A percentile compares a stretch with the other conserved stretches of the same genome.
Conservation (phyloP, 129 eudicot genomes). For the Mikania micrantha region DNA sequence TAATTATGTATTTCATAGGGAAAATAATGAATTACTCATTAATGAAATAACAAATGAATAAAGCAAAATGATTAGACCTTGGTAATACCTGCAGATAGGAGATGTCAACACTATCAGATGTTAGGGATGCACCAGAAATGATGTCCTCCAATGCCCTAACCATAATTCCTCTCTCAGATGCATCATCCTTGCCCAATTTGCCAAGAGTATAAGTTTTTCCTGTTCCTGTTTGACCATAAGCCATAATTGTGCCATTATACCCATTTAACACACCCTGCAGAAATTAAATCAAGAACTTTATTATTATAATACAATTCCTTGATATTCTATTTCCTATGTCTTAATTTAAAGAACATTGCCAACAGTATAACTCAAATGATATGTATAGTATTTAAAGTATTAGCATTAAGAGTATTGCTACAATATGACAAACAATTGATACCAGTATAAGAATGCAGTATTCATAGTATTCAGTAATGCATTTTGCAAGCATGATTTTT, state of each 20-base stretch:
- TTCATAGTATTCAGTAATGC: not conserved
- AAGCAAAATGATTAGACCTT: not conserved
- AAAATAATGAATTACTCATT: too few species aligned
- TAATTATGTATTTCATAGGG: too few species aligned
- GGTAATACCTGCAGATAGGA: constrained; percentile 75
- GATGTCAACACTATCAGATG: constrained; percentile 70
- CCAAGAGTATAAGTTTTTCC: constrained; percentile 97
- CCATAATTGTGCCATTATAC: constrained; percentile 98
- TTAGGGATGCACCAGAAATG: constrained; percentile 45
- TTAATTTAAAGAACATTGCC: not conserved
- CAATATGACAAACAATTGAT: not conserved
- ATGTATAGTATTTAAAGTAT: not conserved
- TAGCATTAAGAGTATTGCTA: not conserved
- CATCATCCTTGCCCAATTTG: constrained; percentile 74
- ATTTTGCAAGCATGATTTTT: not conserved
- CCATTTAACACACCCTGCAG: constrained; percentile 92
- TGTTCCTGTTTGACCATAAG: constrained; percentile 98
- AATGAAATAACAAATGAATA: not conserved
- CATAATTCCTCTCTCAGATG: constrained; percentile 93
- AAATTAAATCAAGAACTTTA: constrained; percentile 19
- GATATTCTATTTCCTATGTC: not conserved
- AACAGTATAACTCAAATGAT: not conserved
- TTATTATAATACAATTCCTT: not conserved
- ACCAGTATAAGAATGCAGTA: not conserved
- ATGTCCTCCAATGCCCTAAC: constrained; percentile 97